Base-by-base conservation (phyloP, 2,329 filamentous ascomycete genomes). In the Xylariaceae sp. region DNA sequence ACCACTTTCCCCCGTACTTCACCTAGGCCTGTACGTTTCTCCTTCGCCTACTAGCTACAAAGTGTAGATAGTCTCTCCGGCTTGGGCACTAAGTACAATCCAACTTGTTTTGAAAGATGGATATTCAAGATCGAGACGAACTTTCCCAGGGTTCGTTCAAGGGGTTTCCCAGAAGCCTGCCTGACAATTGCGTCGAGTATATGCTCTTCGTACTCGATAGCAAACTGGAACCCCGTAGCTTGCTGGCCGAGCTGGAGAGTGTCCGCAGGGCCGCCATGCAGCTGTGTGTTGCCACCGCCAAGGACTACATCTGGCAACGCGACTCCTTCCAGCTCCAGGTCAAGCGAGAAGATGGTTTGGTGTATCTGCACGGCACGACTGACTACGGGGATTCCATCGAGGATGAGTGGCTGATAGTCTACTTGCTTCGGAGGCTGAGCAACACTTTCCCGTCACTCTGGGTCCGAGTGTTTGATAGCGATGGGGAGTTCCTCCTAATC, bases 321-420 rank as follows among this genome's bases (percentile, higher is more conserved):
- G 91, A 96, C 51, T 74, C 77, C 0, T 91, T 99, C 60, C 79
- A 77, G n/a, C 73, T 96, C 4, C 81, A 87, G 19, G 76, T 76
- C 65, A 86, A 76, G 72, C 86, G 72, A 51, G 73, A 76, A 27
- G 71, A 76, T 64, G 83, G 77, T 1, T 67, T 83, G 6, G 67
- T 76, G n/a, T 84, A 85, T 60, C 79, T 99, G 4, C 80, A 83
- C 59, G 92, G 92, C 26, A 76, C 78, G 50, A 94, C 90, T 0
- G 88, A 92, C 68, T 97, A 91, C 65, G 91, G 92, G 6, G 95
- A 99, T 71, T 94, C 91, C 0, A 85, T 97, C 3, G 92, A 96
- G 66, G 94, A 99, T 65, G 95, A 99, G 74, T 99, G 94, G 95
- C 80, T 97, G 4, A 86, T 97, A 56, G 91, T 97, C 26, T 96